Conservation (phyloP, 352 stramenopile genomes). For the Globisporangium mamillatum region DNA sequence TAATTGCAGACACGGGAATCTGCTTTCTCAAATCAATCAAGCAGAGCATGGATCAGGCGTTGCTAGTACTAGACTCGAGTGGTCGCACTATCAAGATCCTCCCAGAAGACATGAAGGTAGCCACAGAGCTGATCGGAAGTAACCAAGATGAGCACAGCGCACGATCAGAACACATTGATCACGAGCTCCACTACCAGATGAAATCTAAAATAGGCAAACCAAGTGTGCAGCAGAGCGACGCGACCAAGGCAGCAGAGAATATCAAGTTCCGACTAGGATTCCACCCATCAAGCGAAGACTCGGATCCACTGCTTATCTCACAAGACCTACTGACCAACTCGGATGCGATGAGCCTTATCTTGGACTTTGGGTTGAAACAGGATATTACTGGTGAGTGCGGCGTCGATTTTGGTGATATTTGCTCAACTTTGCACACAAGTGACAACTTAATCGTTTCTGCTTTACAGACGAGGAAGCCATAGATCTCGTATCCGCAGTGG, state of each 20-base stretch:
- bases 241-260: slow-evolving; percentile 10
- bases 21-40: slow-evolving; percentile 21
- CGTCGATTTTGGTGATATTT: neutral
- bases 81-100: slow-evolving; percentile 13
- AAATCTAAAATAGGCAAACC: slow-evolving; percentile 26
- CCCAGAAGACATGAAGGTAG: slow-evolving; percentile 8
- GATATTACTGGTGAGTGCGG: slow-evolving; percentile 27
- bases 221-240: neutral
- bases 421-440: neutral
- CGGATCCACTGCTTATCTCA: neutral
- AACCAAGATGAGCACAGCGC: neutral
- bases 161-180: slow-evolving; percentile 18
- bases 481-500: slow-evolving; percentile 43
- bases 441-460: neutral
- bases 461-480: slow-evolving; percentile 48
- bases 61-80: slow-evolving; percentile 10
- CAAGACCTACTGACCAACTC: slow-evolving; percentile 13
- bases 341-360: slow-evolving; percentile 25
- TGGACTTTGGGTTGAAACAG: slow-evolving; percentile 33
- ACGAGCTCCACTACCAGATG: slow-evolving; percentile 37
- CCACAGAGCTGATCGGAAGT: slow-evolving; percentile 8
- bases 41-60: slow-evolving; percentile 14
- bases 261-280: slow-evolving; percentile 45
- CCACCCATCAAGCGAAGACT: slow-evolving; percentile 21
- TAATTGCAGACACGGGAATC: slow-evolving; percentile 19